phyloP scores from a whole-genome alignment of 1,284 basidiomycete species.

The Rhizoctonia solani region DNA sequence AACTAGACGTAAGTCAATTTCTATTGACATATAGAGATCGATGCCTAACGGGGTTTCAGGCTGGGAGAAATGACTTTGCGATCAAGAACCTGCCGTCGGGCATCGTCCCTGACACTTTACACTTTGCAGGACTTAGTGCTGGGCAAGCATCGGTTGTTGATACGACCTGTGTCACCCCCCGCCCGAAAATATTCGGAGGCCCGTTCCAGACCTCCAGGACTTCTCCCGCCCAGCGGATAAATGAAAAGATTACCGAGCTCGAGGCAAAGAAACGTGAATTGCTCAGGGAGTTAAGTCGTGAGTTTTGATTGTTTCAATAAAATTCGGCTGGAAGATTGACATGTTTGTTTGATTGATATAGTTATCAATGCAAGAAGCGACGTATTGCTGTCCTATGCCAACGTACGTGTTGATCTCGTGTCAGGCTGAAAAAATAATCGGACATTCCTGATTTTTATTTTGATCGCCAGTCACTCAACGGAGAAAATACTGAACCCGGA shows the following conservation, averaged over 20 bases:
- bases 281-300: constrained; percentile 21
- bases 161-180: constrained; percentile 24
- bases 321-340: neutral
- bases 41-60: constrained; percentile 44
- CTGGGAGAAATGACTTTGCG: constrained; percentile 55
- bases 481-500: constrained; percentile 50
- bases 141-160: constrained; percentile 21
- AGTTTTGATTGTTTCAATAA: neutral
- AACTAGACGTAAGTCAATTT: constrained; percentile 44
- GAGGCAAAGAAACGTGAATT: constrained; percentile 41
- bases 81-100: constrained; percentile 53
- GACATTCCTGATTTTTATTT: no score
- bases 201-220: neutral
- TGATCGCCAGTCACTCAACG: constrained; percentile 50
- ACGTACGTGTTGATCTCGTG: constrained; percentile 28
- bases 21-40: neutral
- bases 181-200: neutral
- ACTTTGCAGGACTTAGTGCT: constrained; percentile 17
- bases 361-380: constrained; percentile 27
- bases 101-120: constrained; percentile 51
- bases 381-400: constrained; percentile 30
- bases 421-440: constrained; percentile 48
- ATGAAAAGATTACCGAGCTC: neutral
- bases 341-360: neutral
- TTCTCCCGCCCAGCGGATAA: constrained; percentile 43